Evolutionary conservation across 345 rosid species (phyloP), one percentile per base, ranked within the genome.

Genomic region (Salix purpurea): DNA sequence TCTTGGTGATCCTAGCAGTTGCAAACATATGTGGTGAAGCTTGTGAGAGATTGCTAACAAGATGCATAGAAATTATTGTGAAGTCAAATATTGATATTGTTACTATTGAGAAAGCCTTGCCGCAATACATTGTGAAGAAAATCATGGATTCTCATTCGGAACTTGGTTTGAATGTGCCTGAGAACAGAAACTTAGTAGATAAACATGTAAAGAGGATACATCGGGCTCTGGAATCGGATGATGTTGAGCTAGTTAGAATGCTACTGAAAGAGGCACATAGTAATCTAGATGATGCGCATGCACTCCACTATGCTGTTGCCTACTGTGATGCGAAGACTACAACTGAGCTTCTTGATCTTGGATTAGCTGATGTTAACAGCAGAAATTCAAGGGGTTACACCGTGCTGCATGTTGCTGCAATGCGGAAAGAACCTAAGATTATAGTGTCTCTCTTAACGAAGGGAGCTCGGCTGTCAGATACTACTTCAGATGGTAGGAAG

Each of bases 221-320:
- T 76, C 83, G 93, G 67, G 98, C 97, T 4, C 81, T 94, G 2
- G 97, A 94, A 71, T 94, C 97, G 0, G 97, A 94, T 52, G 98
- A 94, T 65, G 92, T 94, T 12, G 96, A 94, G 70, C 82, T 94
- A 73, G 93, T 94, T 68, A 83, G 93, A 72, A 86, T 90, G 97
- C 89, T 94, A 34, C 79, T 92, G 69, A 83, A 81, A 69, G 98
- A 94, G 70, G 92, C 85, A 19, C 88, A 88, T 64, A 86, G 91
- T 50, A 89, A 78, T 81, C 83, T 94, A 37, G 98, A 94, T 70
- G 89, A 84, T 65, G 87, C 97, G 0, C 78, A 77, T 78, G 97
- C 93, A 16, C 96, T 94, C 65, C 97, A 92, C 69, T 90, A 88
- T 71, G 98, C 98, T 15, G 94, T 94, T 24, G 86, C 94, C 2